A percentile compares a stretch with the other conserved stretches of the same genome.
These are phyloP conservation scores for Teratosphaeria nubilosa DNA, from an alignment of 2,329 filamentous ascomycete species.

Conservation along the genomic window DNA sequence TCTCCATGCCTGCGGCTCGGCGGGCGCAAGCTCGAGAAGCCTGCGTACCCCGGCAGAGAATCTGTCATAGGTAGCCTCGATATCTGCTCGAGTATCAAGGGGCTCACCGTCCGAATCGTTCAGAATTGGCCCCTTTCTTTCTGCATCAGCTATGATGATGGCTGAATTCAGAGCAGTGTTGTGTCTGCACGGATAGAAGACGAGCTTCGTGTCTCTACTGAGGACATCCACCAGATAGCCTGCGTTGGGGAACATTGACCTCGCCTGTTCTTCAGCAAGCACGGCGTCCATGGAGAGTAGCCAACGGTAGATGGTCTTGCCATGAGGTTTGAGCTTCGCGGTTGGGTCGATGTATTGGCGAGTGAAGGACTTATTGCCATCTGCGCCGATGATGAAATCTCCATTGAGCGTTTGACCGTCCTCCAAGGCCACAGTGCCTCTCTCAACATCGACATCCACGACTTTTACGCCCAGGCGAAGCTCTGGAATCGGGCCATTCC, in stretches of 20 bases:
- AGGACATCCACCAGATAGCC: not conserved
- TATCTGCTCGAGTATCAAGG: not conserved
- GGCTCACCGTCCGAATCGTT: not conserved
- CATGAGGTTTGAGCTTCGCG: not conserved
- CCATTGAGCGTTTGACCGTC: slow-evolving; percentile 16
- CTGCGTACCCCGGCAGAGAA: not conserved
- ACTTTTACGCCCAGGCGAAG: slow-evolving; percentile 17
- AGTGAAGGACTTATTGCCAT: slow-evolving; percentile 22
- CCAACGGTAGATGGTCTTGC: not conserved
- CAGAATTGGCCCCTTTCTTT: not conserved
- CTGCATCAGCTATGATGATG: not conserved
- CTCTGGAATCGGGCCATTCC: slow-evolving; percentile 16
- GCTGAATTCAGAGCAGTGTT: not conserved
- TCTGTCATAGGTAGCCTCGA: not conserved
- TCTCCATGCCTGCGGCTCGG: slow-evolving; percentile 39
- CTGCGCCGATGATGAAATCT: slow-evolving; percentile 24
- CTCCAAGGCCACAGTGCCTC: slow-evolving; percentile 16
- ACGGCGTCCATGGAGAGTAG: not conserved
- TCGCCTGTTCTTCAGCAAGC: not conserved
- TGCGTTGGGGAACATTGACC: not conserved
- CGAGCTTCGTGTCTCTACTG: not conserved
- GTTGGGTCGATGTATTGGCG: slow-evolving; percentile 2
- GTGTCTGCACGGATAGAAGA: not conserved
- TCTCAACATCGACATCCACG: slow-evolving; percentile 12
- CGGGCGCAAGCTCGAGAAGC: not conserved